Base-by-base conservation (phyloP, 805 yeast species). In the Saturnispora zaruensis region DNA sequence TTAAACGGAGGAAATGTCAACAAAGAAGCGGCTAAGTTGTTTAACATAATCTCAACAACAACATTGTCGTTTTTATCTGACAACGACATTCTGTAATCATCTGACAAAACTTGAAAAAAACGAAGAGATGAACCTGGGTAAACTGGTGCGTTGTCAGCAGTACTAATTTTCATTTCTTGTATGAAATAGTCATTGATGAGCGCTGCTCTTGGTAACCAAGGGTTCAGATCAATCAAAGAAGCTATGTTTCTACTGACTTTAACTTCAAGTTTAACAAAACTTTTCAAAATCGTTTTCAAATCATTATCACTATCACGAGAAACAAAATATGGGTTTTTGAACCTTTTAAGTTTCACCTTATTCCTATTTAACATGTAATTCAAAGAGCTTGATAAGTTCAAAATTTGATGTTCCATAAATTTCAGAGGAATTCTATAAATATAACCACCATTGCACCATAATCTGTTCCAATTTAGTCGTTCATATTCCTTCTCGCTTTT, bases 401-500 rank as follows among this genome's bases (percentile, higher is more conserved):
- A 28, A 9, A 23, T 13, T 43, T 69, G 59, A 16, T 62, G 56
- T 5, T 57, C 55, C 37, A 65, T 63, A 49, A 60, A 72, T 4
- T 63, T 61, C 16, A 63, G 58, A 2, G 80, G 79, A 7, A 76
- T 69, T 20, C 26, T n/a, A 33, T 49, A 42, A 21, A 44, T 40
- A 25, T 49, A 41, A 40, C 43, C 38, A 34, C 51, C 42, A 51
- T 33, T 47, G 41, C 26, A 23, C 44, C 48, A 48, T 16, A 69
- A 53, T 48, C 68, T 56, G 13, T 75, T 57, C 20, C 62, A 74
- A 74, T 41, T 68, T 60, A 48, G 74, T 69, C 7, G 78, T 53
- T 85, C 85, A 80, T 2, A 74, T 61, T 50, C 86, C 64, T 57
- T 80, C 78, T 14, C 64, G 57, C 64, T 68, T 1, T 79, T 79